Conservation (phyloP, 257 asterid species). For the Nicotiana undulata region DNA sequence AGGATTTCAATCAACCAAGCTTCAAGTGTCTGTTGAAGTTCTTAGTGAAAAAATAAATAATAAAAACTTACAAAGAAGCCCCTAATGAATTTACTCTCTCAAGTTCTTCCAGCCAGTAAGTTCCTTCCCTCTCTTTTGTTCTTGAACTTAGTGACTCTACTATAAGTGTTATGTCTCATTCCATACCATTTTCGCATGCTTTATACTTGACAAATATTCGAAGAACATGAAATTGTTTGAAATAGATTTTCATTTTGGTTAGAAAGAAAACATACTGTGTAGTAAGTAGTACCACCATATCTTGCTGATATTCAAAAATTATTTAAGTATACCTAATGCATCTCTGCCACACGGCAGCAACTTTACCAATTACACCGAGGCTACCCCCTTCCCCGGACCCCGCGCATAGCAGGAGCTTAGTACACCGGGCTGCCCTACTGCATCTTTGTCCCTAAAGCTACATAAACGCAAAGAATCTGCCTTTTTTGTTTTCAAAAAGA, state of each 20-base stretch:
- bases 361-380: too few relatives aligned
- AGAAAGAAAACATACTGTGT: neutral
- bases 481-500: neutral
- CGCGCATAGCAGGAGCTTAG: too few relatives aligned
- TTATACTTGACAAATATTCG: neutral
- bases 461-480: neutral
- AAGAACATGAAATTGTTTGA: neutral
- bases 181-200: neutral
- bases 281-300: neutral
- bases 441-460: neutral
- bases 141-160: neutral
- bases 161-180: neutral
- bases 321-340: neutral
- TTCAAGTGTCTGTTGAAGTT: neutral
- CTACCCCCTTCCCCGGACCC: too few relatives aligned
- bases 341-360: too few relatives aligned
- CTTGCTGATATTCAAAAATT: neutral
- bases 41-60: neutral
- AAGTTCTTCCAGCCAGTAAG: neutral
- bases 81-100: neutral
- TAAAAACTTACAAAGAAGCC: neutral
- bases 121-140: neutral
- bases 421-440: neutral
- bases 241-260: neutral
- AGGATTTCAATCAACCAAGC: neutral